Percentiles rank a stretch among this genome's conserved stretches.
Conservation (phyloP, 371 early-diverging fungal species). For the Mucor circinelloides region DNA sequence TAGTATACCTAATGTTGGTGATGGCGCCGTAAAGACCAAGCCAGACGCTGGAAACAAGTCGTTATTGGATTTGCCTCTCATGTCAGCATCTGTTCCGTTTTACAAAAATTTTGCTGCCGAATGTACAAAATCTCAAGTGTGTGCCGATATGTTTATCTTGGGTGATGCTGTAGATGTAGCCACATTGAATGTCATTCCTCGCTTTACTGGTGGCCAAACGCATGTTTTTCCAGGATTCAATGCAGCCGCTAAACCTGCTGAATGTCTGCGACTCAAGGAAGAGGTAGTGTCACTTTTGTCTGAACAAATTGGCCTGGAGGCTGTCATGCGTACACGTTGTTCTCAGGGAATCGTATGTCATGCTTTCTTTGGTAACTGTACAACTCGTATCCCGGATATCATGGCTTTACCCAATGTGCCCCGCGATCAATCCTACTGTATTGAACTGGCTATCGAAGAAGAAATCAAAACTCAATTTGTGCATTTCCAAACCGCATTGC, state of each 20-base stretch:
- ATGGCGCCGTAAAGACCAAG: constrained; percentile 80
- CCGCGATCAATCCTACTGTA: constrained; percentile 92
- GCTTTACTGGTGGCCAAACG: constrained; percentile 94
- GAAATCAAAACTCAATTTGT: constrained; percentile 77
- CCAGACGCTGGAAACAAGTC: constrained; percentile 92
- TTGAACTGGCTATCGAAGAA: constrained; percentile 90
- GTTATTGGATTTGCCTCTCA: constrained; percentile 41
- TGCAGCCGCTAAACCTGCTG: constrained; percentile 64
- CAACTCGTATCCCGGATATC: constrained; percentile 94
- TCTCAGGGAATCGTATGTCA: constrained; percentile 87
- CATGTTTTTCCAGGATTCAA: constrained; percentile 97
- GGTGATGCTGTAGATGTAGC: constrained; percentile 91
- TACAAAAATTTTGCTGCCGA: constrained; percentile 95
- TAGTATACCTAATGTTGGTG: constrained; percentile 80
- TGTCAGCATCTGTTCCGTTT: constrained; percentile 83
- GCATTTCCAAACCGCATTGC: constrained; percentile 96
- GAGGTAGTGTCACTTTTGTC: constrained; percentile 88
- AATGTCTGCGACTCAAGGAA: constrained; percentile 65
- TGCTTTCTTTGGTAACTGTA: constrained; percentile 96
- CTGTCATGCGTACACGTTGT: constrained; percentile 94
- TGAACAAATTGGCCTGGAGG: constrained; percentile 90
- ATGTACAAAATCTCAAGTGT: constrained; percentile 90
- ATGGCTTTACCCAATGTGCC: constrained; percentile 93
- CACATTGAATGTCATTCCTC: constrained; percentile 81
- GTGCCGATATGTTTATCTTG: constrained; percentile 92